phyloP scores from a whole-genome alignment of 108 stramenopile species.

The Skeletonema potamos region DNA sequence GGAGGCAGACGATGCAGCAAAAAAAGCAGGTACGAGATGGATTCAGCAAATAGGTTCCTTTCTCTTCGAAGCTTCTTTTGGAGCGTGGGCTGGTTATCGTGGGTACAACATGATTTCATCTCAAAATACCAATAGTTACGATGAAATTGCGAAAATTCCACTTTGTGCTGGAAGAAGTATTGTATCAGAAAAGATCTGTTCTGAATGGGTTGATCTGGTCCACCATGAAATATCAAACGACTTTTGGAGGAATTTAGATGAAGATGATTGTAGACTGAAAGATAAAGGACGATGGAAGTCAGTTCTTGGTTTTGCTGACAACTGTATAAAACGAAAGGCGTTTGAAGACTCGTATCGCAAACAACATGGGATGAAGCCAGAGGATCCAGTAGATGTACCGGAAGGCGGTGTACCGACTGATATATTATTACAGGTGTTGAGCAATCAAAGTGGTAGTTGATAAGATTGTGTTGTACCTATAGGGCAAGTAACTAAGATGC shows the following conservation, averaged over 20 bases:
- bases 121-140: conserved; percentile 27
- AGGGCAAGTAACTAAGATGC: not conserved
- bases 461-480: not conserved
- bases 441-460: conserved; percentile 8
- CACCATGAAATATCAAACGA: conserved; percentile 40
- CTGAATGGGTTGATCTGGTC: conserved; percentile 48
- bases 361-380: conserved; percentile 22
- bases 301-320: conserved; percentile 47
- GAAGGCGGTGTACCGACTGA: conserved; percentile 36
- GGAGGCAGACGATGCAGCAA: conserved; percentile 38
- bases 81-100: conserved; percentile 36
- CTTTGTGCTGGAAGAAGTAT: conserved; percentile 45
- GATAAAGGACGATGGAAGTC: conserved; percentile 43
- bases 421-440: conserved; percentile 19
- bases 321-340: conserved; percentile 45
- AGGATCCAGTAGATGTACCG: conserved; percentile 22
- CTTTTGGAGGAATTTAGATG: conserved; percentile 55
- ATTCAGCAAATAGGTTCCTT: conserved; percentile 32
- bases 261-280: conserved; percentile 18
- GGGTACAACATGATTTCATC: conserved; percentile 42
- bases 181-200: conserved; percentile 44
- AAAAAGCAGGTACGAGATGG: conserved; percentile 30
- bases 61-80: conserved; percentile 38
- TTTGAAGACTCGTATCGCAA: conserved; percentile 45
- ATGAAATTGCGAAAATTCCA: conserved; percentile 48